These are phyloP conservation scores for Uncinocarpus reesii DNA, from an alignment of 2,329 filamentous ascomycete genomes.

Conservation along the genomic window DNA sequence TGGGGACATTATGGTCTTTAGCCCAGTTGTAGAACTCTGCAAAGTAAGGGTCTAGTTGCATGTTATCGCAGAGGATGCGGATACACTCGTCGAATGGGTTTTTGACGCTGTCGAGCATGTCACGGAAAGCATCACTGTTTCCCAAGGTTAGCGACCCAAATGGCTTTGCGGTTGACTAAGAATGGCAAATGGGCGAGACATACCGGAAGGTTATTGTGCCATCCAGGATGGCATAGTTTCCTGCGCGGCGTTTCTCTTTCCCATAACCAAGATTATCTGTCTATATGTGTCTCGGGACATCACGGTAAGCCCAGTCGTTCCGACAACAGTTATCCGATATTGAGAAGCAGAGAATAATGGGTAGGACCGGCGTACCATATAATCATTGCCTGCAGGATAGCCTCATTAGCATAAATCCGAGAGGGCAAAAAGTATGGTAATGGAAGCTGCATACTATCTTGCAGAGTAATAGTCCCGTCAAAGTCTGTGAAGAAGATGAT, in stretches of 20 bases:
- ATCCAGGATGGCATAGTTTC: conserved; percentile 67
- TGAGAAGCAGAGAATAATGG: background rate
- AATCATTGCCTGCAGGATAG: conserved; percentile 49
- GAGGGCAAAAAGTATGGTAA: background rate
- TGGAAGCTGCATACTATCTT: conserved; percentile 45
- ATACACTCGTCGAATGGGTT: conserved; percentile 76
- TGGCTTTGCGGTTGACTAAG: background rate
- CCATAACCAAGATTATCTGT: conserved; percentile 91
- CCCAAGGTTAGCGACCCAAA: background rate
- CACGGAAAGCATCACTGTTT: conserved; percentile 66
- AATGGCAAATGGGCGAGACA: conserved; percentile 3
- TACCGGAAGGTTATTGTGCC: conserved; percentile 61
- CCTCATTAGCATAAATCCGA: conserved; percentile 12
- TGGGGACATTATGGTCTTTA: conserved; percentile 69
- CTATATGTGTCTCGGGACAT: conserved; percentile 34
- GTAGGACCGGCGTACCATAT: conserved; percentile 39
- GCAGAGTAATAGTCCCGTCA: conserved; percentile 83
- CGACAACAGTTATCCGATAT: too few species aligned
- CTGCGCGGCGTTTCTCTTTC: conserved; percentile 54
- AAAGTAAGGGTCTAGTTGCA: conserved; percentile 82
- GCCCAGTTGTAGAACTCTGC: conserved; percentile 79
- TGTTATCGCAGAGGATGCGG: conserved; percentile 64
- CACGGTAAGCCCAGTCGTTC: background rate
- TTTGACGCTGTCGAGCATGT: conserved; percentile 82
- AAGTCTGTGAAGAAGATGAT: conserved; percentile 99